Conservation (phyloP, 345 rosid species). For the Conringia planisiliqua region DNA sequence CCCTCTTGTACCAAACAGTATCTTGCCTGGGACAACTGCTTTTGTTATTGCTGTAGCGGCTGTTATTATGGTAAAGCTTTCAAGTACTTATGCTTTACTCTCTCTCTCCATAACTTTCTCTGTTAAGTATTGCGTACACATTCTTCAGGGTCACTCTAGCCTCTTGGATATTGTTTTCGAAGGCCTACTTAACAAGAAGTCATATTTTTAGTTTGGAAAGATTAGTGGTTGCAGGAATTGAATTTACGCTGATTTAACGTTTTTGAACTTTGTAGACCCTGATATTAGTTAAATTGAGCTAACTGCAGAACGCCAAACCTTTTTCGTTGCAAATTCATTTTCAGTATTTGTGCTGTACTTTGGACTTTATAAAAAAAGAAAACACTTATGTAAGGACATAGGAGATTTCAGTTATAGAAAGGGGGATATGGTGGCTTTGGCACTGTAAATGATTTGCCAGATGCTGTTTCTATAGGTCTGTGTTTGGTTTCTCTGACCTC, state of each 20-base stretch:
- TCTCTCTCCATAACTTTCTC: not conserved
- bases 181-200: not conserved
- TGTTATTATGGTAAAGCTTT: slow-evolving; percentile 68
- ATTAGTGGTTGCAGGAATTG: no score
- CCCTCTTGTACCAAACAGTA: slow-evolving; percentile 62
- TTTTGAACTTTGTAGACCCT: not conserved
- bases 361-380: not conserved
- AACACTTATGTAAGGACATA: not conserved
- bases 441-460: not conserved
- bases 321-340: not conserved
- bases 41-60: slow-evolving; percentile 57
- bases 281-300: not conserved
- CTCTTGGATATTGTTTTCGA: not conserved
- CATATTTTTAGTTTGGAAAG: not conserved
- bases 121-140: not conserved
- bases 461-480: not conserved
- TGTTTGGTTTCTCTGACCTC: not conserved
- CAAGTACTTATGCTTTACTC: slow-evolving; percentile 4
- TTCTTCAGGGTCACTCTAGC: not conserved
- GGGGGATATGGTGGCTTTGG: not conserved
- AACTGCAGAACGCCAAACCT: not conserved
- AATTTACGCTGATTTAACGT: no score
- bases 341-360: not conserved
- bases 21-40: slow-evolving; percentile 64
- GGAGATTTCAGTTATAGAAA: not conserved